Conservation (phyloP, 2,329 filamentous ascomycete species). For the Chrysosporium keratinophilum region DNA sequence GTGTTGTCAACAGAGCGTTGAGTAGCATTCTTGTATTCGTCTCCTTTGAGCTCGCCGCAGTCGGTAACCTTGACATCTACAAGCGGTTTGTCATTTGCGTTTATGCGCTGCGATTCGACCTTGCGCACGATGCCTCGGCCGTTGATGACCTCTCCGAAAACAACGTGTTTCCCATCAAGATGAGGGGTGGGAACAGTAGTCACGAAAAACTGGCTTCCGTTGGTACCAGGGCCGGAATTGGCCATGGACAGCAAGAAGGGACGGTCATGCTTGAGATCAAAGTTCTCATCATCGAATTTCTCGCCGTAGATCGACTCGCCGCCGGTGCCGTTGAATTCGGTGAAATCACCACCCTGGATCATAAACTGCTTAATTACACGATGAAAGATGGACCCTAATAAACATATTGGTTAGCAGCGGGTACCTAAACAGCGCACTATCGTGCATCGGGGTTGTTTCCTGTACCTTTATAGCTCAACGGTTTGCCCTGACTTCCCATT, state of each 20-base stretch:
- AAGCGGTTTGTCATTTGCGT: slow-evolving; percentile 64
- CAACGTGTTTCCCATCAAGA: slow-evolving; percentile 91
- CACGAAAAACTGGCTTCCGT: slow-evolving; percentile 96
- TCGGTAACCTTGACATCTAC: slow-evolving; percentile 65
- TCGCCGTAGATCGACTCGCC: slow-evolving; percentile 95
- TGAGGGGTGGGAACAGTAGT: slow-evolving; percentile 93
- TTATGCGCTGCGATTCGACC: slow-evolving; percentile 73
- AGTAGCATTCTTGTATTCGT: slow-evolving; percentile 55
- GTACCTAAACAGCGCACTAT: not conserved
- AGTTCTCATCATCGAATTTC: slow-evolving; percentile 97
- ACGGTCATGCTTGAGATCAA: slow-evolving; percentile 78
- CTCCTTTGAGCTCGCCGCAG: slow-evolving; percentile 73
- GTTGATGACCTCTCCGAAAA: slow-evolving; percentile 87
- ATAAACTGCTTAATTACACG: slow-evolving; percentile 98
- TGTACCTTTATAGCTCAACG: slow-evolving; percentile 73
- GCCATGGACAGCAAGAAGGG: slow-evolving; percentile 96
- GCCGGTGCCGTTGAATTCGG: slow-evolving; percentile 83
- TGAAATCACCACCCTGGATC: slow-evolving; percentile 98
- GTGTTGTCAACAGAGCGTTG: slow-evolving; percentile 65
- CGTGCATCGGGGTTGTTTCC: slow-evolving; percentile 2
- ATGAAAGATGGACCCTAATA: slow-evolving; percentile 69
- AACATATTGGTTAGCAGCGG: slow-evolving; percentile 3
- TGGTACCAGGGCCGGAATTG: slow-evolving; percentile 89
- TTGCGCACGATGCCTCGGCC: slow-evolving; percentile 86
- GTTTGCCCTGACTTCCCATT: slow-evolving; percentile 70